phyloP scores from a whole-genome alignment of 2,329 filamentous ascomycete genomes.

The Phaeosphaeria sp. region DNA sequence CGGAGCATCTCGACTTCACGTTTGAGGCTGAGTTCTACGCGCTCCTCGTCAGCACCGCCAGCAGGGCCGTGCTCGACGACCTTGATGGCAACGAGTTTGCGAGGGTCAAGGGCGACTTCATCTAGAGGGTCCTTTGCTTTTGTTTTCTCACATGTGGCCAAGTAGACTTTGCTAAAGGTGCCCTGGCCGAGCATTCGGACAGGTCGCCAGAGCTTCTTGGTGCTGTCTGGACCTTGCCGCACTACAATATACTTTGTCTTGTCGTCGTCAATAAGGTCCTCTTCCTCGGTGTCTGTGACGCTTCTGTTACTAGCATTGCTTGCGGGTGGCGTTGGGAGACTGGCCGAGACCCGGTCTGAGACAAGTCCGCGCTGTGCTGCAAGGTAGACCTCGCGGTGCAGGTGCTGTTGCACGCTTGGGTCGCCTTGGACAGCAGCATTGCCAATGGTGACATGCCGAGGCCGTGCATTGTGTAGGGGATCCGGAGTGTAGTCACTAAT shows the following conservation, averaged over 20 bases:
- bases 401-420: slow-evolving; percentile 59
- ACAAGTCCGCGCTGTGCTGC: slow-evolving; percentile 79
- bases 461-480: slow-evolving; percentile 68
- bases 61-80: slow-evolving; percentile 94
- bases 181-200: slow-evolving; percentile 85
- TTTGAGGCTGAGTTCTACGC: slow-evolving; percentile 91
- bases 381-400: slow-evolving; percentile 81
- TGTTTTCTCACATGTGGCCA: slow-evolving; percentile 79
- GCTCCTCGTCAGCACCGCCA: slow-evolving; percentile 89
- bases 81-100: slow-evolving; percentile 90
- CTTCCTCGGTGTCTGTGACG: slow-evolving; percentile 61
- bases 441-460: slow-evolving; percentile 73
- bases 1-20: slow-evolving; percentile 95
- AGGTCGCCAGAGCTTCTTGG: slow-evolving; percentile 80
- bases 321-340: slow-evolving; percentile 76
- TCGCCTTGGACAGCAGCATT: slow-evolving; percentile 48
- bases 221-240: slow-evolving; percentile 65
- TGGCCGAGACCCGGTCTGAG: slow-evolving; percentile 53
- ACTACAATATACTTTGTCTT: slow-evolving; percentile 55
- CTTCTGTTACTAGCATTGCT: slow-evolving; percentile 68
- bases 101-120: slow-evolving; percentile 65
- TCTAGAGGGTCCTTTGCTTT: slow-evolving; percentile 49
- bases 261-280: slow-evolving; percentile 53
- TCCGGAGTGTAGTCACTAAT: slow-evolving; percentile 88
- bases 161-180: slow-evolving; percentile 92